Base-by-base conservation (phyloP, 2,329 filamentous ascomycete species). In the Trichoderma aggressivum region DNA sequence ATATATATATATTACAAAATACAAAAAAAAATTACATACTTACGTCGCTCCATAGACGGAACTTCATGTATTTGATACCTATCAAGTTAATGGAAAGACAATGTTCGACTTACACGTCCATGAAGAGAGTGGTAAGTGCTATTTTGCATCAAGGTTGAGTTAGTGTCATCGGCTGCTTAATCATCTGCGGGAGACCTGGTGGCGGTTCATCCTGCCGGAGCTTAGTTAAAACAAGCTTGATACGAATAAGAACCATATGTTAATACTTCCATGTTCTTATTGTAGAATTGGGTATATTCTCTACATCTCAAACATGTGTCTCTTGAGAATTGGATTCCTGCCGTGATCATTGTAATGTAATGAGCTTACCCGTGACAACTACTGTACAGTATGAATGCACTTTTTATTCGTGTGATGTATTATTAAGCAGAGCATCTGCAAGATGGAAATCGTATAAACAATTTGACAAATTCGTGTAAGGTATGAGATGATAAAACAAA, bases 361-460 rank as follows among this genome's bases (percentile, higher is more conserved):
- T 53, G 21, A 21, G 43, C 47, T 24, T 53, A 53, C 47, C 47
- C 21, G 7, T 53, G 47, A 24, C 21, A 50, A 3, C 21, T 50
- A 12, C 21, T 50, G 6, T 28, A 5, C n/a, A 21, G 14, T 47
- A 47, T 21, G 34, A 14, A 7, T 39, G 36, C n/a, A 11, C 47
- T 50, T 24, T 21, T 21, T 53, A 12, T 53, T 24, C 47, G 11
- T 10, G 21, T 5, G n/a, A 14, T 53, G 5, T 21, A 24, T 50
- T 50, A 21, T 21, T 0, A 12, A 7, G 47, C 11, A 53, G 11
- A 21, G 4, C 0, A n/a, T 12, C 43, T 21, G 10, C 11, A 24
- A 14, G 0, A 50, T 14, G 2, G 0, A 50, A 24, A 21, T 18
- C 7, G 2, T 5, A 0, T 8, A 10, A 10, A 10, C 8, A 18